A percentile compares a stretch with the other conserved stretches of the same genome.
These are phyloP conservation scores for Zygotorulaspora sp. DNA, from an alignment of 805 yeast species.

Conservation along the genomic window DNA sequence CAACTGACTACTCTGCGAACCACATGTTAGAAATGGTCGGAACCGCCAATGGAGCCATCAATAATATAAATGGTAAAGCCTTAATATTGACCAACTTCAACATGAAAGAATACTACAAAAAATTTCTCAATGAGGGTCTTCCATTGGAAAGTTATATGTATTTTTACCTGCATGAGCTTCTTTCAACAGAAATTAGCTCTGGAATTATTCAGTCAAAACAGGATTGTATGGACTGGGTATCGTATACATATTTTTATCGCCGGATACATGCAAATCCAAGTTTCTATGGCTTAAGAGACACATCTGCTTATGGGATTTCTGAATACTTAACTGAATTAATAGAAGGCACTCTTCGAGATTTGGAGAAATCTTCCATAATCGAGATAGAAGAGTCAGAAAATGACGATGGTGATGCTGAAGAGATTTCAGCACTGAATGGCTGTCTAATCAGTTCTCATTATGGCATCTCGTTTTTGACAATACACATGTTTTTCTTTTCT, in stretches of 20 bases:
- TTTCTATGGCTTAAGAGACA: constrained; percentile 73
- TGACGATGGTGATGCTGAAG: constrained; percentile 35
- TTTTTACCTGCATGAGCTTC: constrained; percentile 55
- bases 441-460: constrained; percentile 74
- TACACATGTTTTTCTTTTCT: constrained; percentile 53
- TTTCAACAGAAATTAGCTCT: constrained; percentile 70
- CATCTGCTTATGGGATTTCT: constrained; percentile 63
- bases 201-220: constrained; percentile 62
- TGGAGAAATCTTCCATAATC: constrained; percentile 56
- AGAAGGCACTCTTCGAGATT: constrained; percentile 62
- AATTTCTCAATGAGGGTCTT: constrained; percentile 65
- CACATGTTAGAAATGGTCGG: constrained; percentile 66
- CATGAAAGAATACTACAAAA: constrained; percentile 58
- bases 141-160: constrained; percentile 80
- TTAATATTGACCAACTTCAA: constrained; percentile 53
- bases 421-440: constrained; percentile 58
- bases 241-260: constrained; percentile 77
- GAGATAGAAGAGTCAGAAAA: constrained; percentile 46
- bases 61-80: constrained; percentile 40
- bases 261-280: constrained; percentile 80
- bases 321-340: constrained; percentile 80
- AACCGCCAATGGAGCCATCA: constrained; percentile 31
- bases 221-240: constrained; percentile 87
- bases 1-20: constrained; percentile 60
- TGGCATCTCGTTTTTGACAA: constrained; percentile 58